Conservation (phyloP, 345 rosid genomes). For the Citropsis articulata region DNA sequence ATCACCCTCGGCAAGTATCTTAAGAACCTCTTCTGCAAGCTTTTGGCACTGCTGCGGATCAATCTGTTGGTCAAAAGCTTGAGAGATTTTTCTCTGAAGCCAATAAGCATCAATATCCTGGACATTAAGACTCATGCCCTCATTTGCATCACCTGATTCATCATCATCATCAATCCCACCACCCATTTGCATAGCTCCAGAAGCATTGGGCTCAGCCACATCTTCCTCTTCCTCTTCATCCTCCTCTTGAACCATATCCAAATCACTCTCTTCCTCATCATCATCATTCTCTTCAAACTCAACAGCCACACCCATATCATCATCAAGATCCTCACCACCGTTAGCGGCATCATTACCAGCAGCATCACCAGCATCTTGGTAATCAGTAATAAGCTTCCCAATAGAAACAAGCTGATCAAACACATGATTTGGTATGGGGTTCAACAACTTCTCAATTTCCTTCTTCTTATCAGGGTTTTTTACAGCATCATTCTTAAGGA, state of each 20-base stretch:
- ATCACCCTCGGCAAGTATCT: slow-evolving; percentile 83
- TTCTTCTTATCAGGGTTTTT: slow-evolving; percentile 42
- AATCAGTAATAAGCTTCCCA: background rate
- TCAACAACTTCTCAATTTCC: background rate
- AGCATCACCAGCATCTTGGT: slow-evolving; percentile 25
- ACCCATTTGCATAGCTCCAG: slow-evolving; percentile 88
- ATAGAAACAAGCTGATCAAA: background rate
- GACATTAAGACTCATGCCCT: slow-evolving; percentile 71
- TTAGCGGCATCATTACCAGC: slow-evolving; percentile 34
- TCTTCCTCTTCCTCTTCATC: slow-evolving; percentile 5
- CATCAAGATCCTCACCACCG: background rate
- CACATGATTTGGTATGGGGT: background rate
- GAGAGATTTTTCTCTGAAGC: slow-evolving; percentile 95
- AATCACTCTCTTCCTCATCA: background rate
- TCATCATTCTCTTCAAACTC: background rate
- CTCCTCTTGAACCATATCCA: slow-evolving; percentile 41
- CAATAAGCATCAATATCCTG: slow-evolving; percentile 98
- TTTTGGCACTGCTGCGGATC: slow-evolving; percentile 91
- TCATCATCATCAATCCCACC: slow-evolving; percentile 80
- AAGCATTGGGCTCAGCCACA: slow-evolving; percentile 45
- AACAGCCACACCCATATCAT: background rate
- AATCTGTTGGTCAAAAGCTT: slow-evolving; percentile 77
- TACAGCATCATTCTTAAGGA: slow-evolving; percentile 64
- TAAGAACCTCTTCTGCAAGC: slow-evolving; percentile 93
- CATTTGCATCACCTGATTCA: slow-evolving; percentile 58